These are phyloP conservation scores for Micractinium conductrix DNA, from an alignment of 139 green algal species.

Conservation along the genomic window DNA sequence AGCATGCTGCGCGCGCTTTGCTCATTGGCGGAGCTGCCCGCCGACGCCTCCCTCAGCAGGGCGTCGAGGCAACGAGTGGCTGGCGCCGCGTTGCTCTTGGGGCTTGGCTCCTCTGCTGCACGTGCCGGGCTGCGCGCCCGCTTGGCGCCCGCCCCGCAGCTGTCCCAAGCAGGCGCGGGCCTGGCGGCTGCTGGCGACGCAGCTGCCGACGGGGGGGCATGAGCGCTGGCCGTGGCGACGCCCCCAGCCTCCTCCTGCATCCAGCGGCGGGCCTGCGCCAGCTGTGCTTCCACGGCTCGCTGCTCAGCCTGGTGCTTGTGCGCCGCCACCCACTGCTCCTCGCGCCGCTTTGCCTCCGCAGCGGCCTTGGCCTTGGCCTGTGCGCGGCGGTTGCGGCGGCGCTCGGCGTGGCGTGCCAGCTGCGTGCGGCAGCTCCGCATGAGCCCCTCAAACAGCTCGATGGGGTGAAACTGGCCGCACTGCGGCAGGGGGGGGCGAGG, in stretches of 20 bases:
- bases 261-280: too few relatives aligned
- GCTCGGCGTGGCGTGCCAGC: neutral
- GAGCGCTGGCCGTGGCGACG: too few relatives aligned
- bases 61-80: too few relatives aligned
- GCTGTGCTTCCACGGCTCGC: too few relatives aligned
- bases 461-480: conserved; percentile 53
- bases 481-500: conserved; percentile 11
- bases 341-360: neutral
- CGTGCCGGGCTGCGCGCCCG: neutral
- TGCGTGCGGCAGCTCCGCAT: conserved; percentile 8
- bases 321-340: neutral
- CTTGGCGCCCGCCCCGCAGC: neutral
- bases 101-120: neutral
- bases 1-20: neutral
- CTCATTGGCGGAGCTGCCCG: neutral
- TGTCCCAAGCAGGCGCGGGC: neutral
- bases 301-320: neutral
- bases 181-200: too few relatives aligned
- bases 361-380: conserved; percentile 10
- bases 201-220: too few relatives aligned
- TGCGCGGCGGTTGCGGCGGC: neutral
- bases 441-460: conserved; percentile 43
- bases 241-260: too few relatives aligned
- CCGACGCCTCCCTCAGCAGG: neutral
- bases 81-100: too few relatives aligned